A percentile compares a stretch with the other conserved stretches of the same genome.
phyloP scores from a whole-genome alignment of 495 filamentous ascomycete species.

The Pyronema domesticum region DNA sequence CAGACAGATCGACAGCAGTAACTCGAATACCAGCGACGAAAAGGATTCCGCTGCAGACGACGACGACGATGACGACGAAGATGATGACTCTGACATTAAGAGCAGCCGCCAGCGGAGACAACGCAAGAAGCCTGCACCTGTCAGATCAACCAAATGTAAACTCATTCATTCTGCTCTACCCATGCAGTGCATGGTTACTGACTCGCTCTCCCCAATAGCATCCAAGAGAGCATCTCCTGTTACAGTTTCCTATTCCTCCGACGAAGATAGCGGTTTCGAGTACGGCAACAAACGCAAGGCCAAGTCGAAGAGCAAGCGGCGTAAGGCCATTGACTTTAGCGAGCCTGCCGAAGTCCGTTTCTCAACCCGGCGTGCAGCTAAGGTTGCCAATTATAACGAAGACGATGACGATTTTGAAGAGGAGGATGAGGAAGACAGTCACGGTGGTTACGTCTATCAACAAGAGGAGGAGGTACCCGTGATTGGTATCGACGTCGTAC shows the following conservation, averaged over 20 bases:
- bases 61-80: constrained; percentile 44
- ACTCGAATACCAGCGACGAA: not conserved
- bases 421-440: constrained; percentile 48
- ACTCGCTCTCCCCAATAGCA: constrained; percentile 28
- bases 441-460: constrained; percentile 41
- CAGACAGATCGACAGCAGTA: not conserved
- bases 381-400: constrained; percentile 75
- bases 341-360: constrained; percentile 58
- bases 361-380: constrained; percentile 63
- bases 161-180: constrained; percentile 25
- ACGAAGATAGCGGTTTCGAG: constrained; percentile 20
- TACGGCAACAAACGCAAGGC: constrained; percentile 29
- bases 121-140: constrained; percentile 21
- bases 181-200: not conserved
- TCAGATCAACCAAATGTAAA: constrained; percentile 33
- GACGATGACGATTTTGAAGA: constrained; percentile 73
- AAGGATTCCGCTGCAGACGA: constrained; percentile 13
- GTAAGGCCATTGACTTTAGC: constrained; percentile 32
- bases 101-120: constrained; percentile 32
- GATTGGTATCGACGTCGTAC: constrained; percentile 72
- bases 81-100: constrained; percentile 53
- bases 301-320: constrained; percentile 61
- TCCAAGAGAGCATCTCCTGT: constrained; percentile 44
- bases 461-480: constrained; percentile 29
- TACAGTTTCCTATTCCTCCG: constrained; percentile 31